Evolutionary conservation across 2,329 filamentous ascomycete species (phyloP), one percentile per base, ranked within the genome.

Genomic region (Plenodomus lindquistii): DNA sequence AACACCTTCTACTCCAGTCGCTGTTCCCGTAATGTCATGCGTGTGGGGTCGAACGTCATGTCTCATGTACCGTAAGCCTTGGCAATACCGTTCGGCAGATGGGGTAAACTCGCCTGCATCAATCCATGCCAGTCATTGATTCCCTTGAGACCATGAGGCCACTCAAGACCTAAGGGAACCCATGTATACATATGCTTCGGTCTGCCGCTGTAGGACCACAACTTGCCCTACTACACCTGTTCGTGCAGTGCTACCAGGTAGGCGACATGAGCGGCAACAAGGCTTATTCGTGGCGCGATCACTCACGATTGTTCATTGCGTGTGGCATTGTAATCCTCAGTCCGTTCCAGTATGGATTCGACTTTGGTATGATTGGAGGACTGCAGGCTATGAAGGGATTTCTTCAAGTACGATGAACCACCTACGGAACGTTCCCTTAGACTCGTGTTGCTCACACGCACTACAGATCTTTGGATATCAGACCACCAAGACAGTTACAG

Each of bases 291-390:
- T 74, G 74, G 47, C 63, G 60, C 20, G 69, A 63, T 47, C 74
- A 79, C 50, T 76, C 72, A 70, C 71, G 70, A 34, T 73, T 76
- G 45, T 77, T 79, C 46, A n/a, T 76, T 1, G 78, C 78, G 13
- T 79, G 77, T 48, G 74, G 75, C 0, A 59, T 81, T 3, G 73
- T 80, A 38, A 75, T 76, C 10, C 62, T 80, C 50, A 77, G 75
- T 27, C 77, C 78, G 0, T 81, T 81, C 51, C 79, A 81, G 54
- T 81, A 81, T 66, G 79, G 79, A 9, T 66, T 79, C 29, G 77
- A 81, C 54, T 81, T 81, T 57, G 78, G 78, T 5, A 66, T 80
- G 44, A 80, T 81, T 52, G 76, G 76, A 37, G 77, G 78, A 4
- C 54, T 81, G 2, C 78, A 81, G 59, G 78, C 78, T 52, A 80